Percentiles rank a stretch among this genome's conserved stretches.
These are phyloP conservation scores for Hypoxylon lienhwacheense DNA, from an alignment of 495 filamentous ascomycete species.

Conservation along the genomic window DNA sequence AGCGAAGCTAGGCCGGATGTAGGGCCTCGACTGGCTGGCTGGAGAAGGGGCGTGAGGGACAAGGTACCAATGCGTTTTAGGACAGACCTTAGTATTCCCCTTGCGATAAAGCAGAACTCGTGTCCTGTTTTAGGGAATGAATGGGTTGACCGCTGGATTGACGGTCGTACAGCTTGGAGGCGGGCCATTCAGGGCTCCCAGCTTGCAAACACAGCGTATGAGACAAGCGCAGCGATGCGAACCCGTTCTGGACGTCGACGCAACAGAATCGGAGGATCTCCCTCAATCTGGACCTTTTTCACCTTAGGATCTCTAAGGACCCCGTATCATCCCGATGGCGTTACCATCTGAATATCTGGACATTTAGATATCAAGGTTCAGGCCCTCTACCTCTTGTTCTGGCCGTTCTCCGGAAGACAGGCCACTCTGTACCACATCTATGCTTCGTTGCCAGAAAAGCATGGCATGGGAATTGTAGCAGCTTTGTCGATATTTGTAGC, in stretches of 20 bases:
- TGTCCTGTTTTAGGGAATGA: conserved; percentile 15
- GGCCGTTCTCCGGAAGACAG: background rate
- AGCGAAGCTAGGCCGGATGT: background rate
- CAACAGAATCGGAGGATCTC: background rate
- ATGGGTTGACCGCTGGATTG: conserved; percentile 28
- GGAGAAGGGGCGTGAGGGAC: background rate
- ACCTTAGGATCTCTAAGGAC: background rate
- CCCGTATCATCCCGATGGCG: conserved; percentile 17
- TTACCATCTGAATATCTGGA: background rate
- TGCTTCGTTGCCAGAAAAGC: background rate
- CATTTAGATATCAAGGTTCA: background rate
- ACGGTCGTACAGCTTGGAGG: conserved; percentile 20
- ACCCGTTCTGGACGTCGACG: conserved; percentile 17
- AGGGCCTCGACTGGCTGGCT: background rate
- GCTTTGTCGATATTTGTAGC: conserved; percentile 1
- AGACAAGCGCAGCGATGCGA: conserved; percentile 26
- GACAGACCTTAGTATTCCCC: background rate
- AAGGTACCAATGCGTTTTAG: background rate
- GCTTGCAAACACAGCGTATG: conserved; percentile 32
- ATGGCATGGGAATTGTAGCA: conserved; percentile 8
- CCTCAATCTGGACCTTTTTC: conserved; percentile 11
- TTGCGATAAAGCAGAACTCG: conserved; percentile 18
- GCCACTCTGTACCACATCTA: background rate
- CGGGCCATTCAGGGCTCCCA: conserved; percentile 20
- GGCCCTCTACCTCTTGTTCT: conserved; percentile 3